phyloP scores from a whole-genome alignment of 805 yeast genomes.

The Monosporozyma solicola region DNA sequence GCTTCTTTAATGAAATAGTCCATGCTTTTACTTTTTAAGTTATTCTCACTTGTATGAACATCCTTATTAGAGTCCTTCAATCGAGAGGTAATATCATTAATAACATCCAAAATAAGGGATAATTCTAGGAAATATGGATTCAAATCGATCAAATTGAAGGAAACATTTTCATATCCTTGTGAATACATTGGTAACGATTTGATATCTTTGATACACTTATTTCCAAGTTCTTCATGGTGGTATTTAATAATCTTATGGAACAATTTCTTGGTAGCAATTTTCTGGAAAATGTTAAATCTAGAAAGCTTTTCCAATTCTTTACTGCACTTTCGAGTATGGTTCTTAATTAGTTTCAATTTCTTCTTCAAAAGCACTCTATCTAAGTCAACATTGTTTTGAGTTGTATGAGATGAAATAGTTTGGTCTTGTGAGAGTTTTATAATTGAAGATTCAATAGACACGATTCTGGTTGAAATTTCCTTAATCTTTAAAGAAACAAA shows the following conservation, averaged over 20 bases:
- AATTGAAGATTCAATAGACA: constrained; percentile 22
- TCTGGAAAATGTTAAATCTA: constrained; percentile 50
- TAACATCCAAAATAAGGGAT: constrained; percentile 35
- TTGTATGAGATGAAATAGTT: background rate
- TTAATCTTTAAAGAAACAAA: constrained; percentile 26
- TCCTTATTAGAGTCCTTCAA: background rate
- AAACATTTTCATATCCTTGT: constrained; percentile 33
- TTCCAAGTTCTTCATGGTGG: constrained; percentile 9
- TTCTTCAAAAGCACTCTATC: constrained; percentile 2
- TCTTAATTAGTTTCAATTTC: constrained; percentile 11
- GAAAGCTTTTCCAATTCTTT: constrained; percentile 43
- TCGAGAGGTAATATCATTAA: constrained; percentile 15
- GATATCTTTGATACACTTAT: constrained; percentile 11
- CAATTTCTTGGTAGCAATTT: constrained; percentile 51
- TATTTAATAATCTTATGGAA: constrained; percentile 40
- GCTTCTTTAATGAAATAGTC: background rate
- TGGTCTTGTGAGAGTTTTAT: constrained; percentile 9
- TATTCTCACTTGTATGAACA: background rate
- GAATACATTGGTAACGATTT: constrained; percentile 11
- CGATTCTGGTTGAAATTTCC: constrained; percentile 21
- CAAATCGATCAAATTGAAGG: constrained; percentile 42
- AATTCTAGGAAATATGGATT: constrained; percentile 42
- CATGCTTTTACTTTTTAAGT: background rate
- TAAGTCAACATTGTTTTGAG: background rate
- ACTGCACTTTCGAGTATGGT: constrained; percentile 19